These are phyloP conservation scores for Vigna trinervia DNA, from an alignment of 306 rosid species.

Conservation along the genomic window DNA sequence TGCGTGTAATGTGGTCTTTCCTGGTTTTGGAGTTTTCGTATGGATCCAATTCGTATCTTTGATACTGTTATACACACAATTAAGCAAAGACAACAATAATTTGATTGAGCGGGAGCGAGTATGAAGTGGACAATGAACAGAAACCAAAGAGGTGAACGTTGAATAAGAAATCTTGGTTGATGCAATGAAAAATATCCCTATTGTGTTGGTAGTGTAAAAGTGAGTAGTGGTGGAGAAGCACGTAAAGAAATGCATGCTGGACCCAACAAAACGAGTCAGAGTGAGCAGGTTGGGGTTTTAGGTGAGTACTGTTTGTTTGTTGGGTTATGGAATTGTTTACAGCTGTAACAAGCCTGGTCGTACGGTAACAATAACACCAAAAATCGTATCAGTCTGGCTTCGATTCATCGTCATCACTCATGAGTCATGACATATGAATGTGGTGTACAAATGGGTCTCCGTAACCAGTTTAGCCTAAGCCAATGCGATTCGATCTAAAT, in stretches of 20 bases:
- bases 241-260: neutral
- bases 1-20: neutral
- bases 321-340: slow-evolving; percentile 36
- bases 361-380: slow-evolving; percentile 31
- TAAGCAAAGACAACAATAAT: slow-evolving; percentile 23
- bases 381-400: slow-evolving; percentile 14
- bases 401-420: neutral
- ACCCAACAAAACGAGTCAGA: slow-evolving; percentile 35
- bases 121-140: neutral
- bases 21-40: neutral
- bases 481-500: too few species aligned
- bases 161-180: slow-evolving; percentile 8
- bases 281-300: slow-evolving; percentile 2
- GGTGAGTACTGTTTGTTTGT: neutral
- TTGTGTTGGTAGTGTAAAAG: too few species aligned
- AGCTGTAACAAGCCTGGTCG: slow-evolving; percentile 47
- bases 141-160: neutral
- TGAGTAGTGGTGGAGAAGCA: neutral
- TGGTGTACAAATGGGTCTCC: neutral
- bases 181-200: neutral
- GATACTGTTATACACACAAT: neutral
- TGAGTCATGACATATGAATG: neutral
- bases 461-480: too few species aligned
- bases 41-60: slow-evolving; percentile 7
- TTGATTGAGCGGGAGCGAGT: neutral